phyloP scores from a whole-genome alignment of 768 basidiomycete genomes.

The Hygrocybe coccinea region DNA sequence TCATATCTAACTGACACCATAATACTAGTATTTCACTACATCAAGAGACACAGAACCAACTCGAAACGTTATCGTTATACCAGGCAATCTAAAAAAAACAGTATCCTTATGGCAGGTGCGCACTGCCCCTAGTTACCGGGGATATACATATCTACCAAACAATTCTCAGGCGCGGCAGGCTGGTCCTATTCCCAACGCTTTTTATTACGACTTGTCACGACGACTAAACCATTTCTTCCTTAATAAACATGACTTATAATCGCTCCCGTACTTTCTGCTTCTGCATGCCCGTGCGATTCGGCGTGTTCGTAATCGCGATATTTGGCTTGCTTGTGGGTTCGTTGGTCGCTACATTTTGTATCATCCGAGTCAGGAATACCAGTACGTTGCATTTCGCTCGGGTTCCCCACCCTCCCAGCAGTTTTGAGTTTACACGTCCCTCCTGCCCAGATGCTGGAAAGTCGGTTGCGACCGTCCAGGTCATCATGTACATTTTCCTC shows the following conservation, averaged over 20 bases:
- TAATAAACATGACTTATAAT: constrained; percentile 29
- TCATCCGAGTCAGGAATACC: constrained; percentile 32
- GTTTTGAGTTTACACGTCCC: constrained; percentile 4
- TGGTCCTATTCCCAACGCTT: too few relatives aligned
- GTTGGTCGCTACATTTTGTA: constrained; percentile 35
- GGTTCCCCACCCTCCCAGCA: background rate
- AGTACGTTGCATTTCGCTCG: constrained; percentile 16
- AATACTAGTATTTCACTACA: too few relatives aligned
- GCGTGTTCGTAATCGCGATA: constrained; percentile 42
- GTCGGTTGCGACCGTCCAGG: constrained; percentile 37
- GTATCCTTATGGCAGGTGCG: too few relatives aligned
- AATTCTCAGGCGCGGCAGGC: too few relatives aligned
- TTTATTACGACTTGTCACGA: constrained; percentile 19
- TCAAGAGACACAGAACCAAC: too few relatives aligned
- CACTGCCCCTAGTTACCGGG: too few relatives aligned
- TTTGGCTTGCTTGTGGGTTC: constrained; percentile 43
- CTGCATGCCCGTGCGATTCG: constrained; percentile 47
- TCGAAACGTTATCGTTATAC: too few relatives aligned
- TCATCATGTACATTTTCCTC: constrained; percentile 39
- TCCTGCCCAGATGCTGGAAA: constrained; percentile 30
- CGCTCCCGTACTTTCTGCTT: constrained; percentile 44
- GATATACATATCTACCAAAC: too few relatives aligned
- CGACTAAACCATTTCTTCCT: constrained; percentile 4
- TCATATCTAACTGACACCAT: too few relatives aligned
- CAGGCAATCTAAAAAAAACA: too few relatives aligned